Conservation (phyloP, 1,139 yeast genomes). For the Kodamaea alishanica region DNA sequence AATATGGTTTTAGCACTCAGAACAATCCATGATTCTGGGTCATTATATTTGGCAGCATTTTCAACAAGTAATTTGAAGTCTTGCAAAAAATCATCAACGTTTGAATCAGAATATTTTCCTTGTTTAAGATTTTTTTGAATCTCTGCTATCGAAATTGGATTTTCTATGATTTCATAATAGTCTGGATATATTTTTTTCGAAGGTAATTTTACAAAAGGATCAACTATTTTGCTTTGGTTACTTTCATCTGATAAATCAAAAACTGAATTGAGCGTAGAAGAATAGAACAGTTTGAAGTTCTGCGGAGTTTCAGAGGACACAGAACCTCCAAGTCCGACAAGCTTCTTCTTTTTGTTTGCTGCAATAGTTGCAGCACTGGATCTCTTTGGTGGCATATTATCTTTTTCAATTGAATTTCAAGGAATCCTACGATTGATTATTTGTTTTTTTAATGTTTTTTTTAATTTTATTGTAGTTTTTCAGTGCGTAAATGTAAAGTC, state of each 20-base stretch:
- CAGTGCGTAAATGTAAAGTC: not conserved
- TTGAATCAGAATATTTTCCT: slow-evolving; percentile 27
- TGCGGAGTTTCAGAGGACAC: slow-evolving; percentile 14
- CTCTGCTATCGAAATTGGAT: slow-evolving; percentile 69
- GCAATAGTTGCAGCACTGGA: slow-evolving; percentile 6
- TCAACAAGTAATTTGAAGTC: slow-evolving; percentile 57
- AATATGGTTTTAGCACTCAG: slow-evolving; percentile 45
- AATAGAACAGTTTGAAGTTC: slow-evolving; percentile 26
- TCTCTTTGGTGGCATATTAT: slow-evolving; percentile 14
- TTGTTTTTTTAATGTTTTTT: not conserved
- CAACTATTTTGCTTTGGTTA: slow-evolving; percentile 35
- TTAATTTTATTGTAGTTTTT: not conserved
- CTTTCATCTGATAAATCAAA: slow-evolving; percentile 29
- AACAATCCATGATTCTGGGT: slow-evolving; percentile 59
- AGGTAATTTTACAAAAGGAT: slow-evolving; percentile 67
- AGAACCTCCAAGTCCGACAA: slow-evolving; percentile 7
- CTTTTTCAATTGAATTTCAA: not conserved
- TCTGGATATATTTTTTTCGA: slow-evolving; percentile 76
- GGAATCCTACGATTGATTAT: not conserved
- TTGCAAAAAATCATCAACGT: slow-evolving; percentile 41
- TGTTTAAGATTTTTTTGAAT: slow-evolving; percentile 46
- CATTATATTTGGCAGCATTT: slow-evolving; percentile 63
- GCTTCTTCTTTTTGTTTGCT: slow-evolving; percentile 14
- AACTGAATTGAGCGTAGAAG: slow-evolving; percentile 24
- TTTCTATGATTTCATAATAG: slow-evolving; percentile 61